Evolutionary conservation across 1,139 yeast genomes (phyloP).

Genomic region (Geotrichum citri-aurantii): DNA sequence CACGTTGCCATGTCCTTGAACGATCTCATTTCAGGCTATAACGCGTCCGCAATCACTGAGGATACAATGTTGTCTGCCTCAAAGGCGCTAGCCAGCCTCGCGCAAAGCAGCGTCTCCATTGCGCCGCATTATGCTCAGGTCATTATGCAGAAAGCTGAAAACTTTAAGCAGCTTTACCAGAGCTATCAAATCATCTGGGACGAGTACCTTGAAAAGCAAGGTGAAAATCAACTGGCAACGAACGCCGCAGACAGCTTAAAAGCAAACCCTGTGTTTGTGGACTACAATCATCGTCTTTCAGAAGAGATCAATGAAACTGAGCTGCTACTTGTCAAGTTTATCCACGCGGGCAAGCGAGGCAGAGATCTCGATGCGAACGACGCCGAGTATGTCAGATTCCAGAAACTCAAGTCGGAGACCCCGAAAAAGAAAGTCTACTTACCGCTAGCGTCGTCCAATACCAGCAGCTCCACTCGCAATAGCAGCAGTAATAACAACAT

Average conservation of each 20-base stretch:
- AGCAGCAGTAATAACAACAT: not conserved
- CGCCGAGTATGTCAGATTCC: constrained; percentile 11
- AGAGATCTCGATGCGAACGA: constrained; percentile 8
- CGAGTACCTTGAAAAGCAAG: constrained; percentile 16
- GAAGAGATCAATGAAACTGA: constrained; percentile 19
- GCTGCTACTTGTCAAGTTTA: constrained; percentile 14
- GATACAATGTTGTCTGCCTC: constrained; percentile 25
- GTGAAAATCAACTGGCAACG: constrained; percentile 5
- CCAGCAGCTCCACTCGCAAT: not conserved
- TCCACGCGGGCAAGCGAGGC: constrained; percentile 17
- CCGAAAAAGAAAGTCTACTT: constrained; percentile 1
- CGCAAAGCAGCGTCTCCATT: constrained; percentile 18
- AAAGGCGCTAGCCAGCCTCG: constrained; percentile 21
- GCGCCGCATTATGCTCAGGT: constrained; percentile 23
- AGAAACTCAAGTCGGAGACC: not conserved
- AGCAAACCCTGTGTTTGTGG: constrained; percentile 15
- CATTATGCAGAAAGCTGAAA: constrained; percentile 24
- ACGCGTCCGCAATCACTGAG: constrained; percentile 29
- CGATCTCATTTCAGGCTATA: constrained; percentile 29
- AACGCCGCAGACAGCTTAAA: not conserved
- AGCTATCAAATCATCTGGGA: constrained; percentile 18
- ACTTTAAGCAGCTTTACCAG: constrained; percentile 21
- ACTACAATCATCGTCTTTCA: constrained; percentile 12
- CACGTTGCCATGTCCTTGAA: constrained; percentile 29
- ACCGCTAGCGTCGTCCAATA: not conserved